Base-by-base conservation (phyloP, 306 rosid species). In the Casuarina glauca region DNA sequence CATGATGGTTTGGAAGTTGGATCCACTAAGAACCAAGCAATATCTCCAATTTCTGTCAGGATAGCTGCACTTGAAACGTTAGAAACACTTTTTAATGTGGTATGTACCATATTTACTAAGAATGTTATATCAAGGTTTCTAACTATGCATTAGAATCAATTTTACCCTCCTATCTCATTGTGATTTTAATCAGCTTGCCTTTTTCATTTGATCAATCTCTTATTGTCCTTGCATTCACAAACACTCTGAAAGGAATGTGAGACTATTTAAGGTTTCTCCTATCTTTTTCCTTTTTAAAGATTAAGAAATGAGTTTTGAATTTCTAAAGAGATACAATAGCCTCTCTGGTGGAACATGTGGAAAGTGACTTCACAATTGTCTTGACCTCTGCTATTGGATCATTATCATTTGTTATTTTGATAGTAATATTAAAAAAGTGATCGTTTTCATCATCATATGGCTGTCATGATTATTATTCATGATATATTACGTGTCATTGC, bases 21-120 rank as follows among this genome's bases (percentile, higher is more conserved):
- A 75, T 76, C 75, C 67, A 69, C 74, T 54, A 83, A 90, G 76
- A 83, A 67, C 75, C 39, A 11, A 58, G 13, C 61, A 5, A 49
- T 50, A 19, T 74, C 86, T 70, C 90, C 91, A 74, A 78, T 91
- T 69, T 78, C 88, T 54, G 73, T 92, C 84, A 85, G 87, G 89
- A 86, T 92, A 80, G 98, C 98, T 48, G 97, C 96, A 70, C 90
- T 95, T 32, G 91, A 91, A 82, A 85, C 97, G 45, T 85, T 95
- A 52, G 93, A 95, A 83, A 85, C 93, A 68, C 93, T 92, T 78
- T 70, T 91, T 48, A 89, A 86, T 36, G 90, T 89, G 97, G 98
- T 95, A 87, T 67, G 92, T 51, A 50, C 76, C 70, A 19, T 54
- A 53, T 69, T 32, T 52, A 73, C 48, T 38, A 32, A 52, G 6